Percentiles rank a stretch among this genome's conserved stretches.
Evolutionary conservation across 371 early-diverging fungal genomes (phyloP).

Genomic region (Actinomucor elegans): DNA sequence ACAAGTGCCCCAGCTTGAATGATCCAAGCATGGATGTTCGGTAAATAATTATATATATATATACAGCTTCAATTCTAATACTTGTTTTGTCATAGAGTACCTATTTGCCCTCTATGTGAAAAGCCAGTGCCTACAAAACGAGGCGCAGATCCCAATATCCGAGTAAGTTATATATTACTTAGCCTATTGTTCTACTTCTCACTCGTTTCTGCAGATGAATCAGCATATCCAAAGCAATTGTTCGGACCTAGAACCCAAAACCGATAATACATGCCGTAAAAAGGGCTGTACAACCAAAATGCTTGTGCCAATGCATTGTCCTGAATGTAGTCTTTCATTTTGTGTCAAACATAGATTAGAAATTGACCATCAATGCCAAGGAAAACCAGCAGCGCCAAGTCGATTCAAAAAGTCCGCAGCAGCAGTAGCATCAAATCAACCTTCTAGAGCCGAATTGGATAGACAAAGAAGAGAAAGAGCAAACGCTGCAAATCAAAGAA

Average conservation of each 20-base stretch:
- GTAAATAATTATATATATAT: conserved; percentile 10
- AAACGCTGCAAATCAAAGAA: conserved; percentile 8
- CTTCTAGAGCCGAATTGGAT: conserved; percentile 29
- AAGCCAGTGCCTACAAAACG: conserved; percentile 64
- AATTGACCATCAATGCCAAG: conserved; percentile 57
- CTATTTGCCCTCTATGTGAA: conserved; percentile 64
- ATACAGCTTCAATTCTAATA: not conserved
- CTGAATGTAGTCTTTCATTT: conserved; percentile 56
- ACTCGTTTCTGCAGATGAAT: conserved; percentile 40
- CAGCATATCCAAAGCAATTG: conserved; percentile 65
- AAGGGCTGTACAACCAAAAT: conserved; percentile 57
- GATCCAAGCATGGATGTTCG: conserved; percentile 53
- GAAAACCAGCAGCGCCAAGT: conserved; percentile 8
- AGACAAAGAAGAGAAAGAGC: conserved; percentile 20
- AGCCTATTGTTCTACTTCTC: not conserved
- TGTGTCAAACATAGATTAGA: conserved; percentile 69
- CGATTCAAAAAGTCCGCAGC: conserved; percentile 1
- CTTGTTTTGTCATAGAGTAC: conserved; percentile 42
- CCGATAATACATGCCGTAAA: conserved; percentile 56
- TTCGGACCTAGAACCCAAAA: conserved; percentile 41
- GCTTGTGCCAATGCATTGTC: conserved; percentile 58
- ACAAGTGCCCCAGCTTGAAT: conserved; percentile 47
- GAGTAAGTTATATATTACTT: conserved; percentile 24
- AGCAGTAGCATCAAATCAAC: not conserved
- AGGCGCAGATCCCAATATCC: conserved; percentile 64